Percentiles rank a stretch among this genome's conserved stretches.
Evolutionary conservation across 106 monocot species (phyloP).

Genomic region (Dioscorea zingiberensis): DNA sequence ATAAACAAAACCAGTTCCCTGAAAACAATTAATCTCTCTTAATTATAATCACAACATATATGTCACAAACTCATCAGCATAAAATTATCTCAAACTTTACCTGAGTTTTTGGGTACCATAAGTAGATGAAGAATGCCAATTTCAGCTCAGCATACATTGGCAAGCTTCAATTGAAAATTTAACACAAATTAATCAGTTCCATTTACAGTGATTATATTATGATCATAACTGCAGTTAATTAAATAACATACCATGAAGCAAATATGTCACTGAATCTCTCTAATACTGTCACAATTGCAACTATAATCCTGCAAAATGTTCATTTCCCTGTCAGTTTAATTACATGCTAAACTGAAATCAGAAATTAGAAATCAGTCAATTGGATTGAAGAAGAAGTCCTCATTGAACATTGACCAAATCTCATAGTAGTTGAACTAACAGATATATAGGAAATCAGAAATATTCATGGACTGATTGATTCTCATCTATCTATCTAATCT

Average conservation of each 20-base stretch:
- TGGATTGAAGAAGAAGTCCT: too few species aligned
- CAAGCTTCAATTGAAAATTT: slow-evolving; percentile 29
- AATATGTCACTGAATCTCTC: slow-evolving; percentile 4
- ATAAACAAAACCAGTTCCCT: slow-evolving; percentile 28
- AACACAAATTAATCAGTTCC: not conserved
- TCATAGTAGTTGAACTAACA: too few species aligned
- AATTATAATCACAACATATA: too few species aligned
- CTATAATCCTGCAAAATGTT: slow-evolving; percentile 7
- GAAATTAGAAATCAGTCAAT: too few species aligned
- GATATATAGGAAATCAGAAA: not conserved
- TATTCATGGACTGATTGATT: too few species aligned
- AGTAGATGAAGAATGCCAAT: slow-evolving; percentile 60
- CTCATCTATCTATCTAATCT: too few species aligned
- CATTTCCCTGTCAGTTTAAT: too few species aligned
- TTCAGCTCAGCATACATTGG: slow-evolving; percentile 61
- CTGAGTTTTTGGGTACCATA: slow-evolving; percentile 76
- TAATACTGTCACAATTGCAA: slow-evolving; percentile 4
- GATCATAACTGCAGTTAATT: not conserved
- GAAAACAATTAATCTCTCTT: not conserved
- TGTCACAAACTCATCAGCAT: not conserved
- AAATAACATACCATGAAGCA: slow-evolving; percentile 1
- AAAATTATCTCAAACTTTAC: slow-evolving; percentile 13
- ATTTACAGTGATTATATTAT: not conserved
- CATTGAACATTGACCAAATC: too few species aligned
- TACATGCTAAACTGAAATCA: too few species aligned